Percentiles rank a stretch among this genome's conserved stretches.
These are phyloP conservation scores for Penicillium riverlandense DNA, from an alignment of 495 filamentous ascomycete species.

Conservation along the genomic window DNA sequence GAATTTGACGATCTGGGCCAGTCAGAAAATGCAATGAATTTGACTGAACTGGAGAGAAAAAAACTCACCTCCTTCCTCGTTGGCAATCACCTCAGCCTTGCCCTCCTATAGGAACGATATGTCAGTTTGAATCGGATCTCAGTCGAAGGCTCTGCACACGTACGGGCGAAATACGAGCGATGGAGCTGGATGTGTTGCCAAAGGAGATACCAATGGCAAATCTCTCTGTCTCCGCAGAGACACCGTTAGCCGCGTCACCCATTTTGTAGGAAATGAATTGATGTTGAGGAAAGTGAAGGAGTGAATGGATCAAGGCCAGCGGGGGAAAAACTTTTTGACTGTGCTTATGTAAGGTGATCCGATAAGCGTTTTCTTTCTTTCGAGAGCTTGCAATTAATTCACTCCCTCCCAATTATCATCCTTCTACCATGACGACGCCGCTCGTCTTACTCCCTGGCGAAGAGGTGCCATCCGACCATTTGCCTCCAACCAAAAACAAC, in stretches of 20 bases:
- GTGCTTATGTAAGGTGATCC: slow-evolving; percentile 16
- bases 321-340: background rate
- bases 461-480: slow-evolving; percentile 46
- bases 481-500: slow-evolving; percentile 52
- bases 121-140: background rate
- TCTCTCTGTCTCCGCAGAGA: slow-evolving; percentile 44
- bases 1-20: slow-evolving; percentile 83
- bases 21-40: too few relatives aligned
- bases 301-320: too few relatives aligned
- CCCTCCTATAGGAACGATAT: slow-evolving; percentile 53
- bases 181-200: slow-evolving; percentile 96
- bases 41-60: too few relatives aligned
- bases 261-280: slow-evolving; percentile 25
- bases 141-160: slow-evolving; percentile 13
- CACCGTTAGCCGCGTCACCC: slow-evolving; percentile 45
- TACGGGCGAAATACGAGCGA: slow-evolving; percentile 72
- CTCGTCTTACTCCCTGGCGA: slow-evolving; percentile 74
- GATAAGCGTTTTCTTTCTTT: slow-evolving; percentile 8
- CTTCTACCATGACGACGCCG: slow-evolving; percentile 33
- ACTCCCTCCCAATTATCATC: background rate
- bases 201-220: slow-evolving; percentile 93
- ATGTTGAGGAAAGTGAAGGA: too few relatives aligned
- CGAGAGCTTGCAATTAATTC: background rate
- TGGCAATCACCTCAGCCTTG: slow-evolving; percentile 95
- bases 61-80: slow-evolving; percentile 88